Evolutionary conservation across 495 filamentous ascomycete genomes (phyloP), one percentile per base, ranked within the genome.

Genomic region (Cenococcum geophilum): DNA sequence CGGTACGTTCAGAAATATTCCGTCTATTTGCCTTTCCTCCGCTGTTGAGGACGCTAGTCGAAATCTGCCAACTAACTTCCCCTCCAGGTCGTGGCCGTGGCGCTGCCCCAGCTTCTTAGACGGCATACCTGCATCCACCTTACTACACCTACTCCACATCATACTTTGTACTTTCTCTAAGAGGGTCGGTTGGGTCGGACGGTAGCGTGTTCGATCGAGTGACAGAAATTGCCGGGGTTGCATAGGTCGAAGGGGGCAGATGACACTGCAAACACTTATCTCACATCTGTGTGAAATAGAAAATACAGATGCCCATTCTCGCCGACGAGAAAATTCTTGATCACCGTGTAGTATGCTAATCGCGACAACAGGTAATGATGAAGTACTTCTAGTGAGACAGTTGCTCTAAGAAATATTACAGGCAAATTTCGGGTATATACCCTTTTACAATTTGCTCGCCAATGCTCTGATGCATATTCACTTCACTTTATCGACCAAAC

Each of bases 211-310:
- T 70, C 72, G 67, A 73, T 72, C 73, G 73, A 76, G 78, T 78
- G 72, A 79, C 63, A 76, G 75, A 72, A 77, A 77, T 70, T 72
- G 77, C 75, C 70, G 77, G 73, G 72, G 73, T 68, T 55, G 71
- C 35, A 72, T 70, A 67, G 67, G 72, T 74, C 72, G 74, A 69
- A 72, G 71, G 23, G 51, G 72, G 74, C 73, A 74, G 74, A 72
- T 73, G 69, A 76, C 71, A 75, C 74, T 74, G 72, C 72, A 72
- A 27, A 52, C 14, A 20, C 16, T 48, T 23, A 34, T 49, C 25
- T 27, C 56, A 49, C 18, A 12, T 58, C 22, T 49, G 21, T 25
- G 25, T 58, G 42, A 11, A n/a, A 37, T 48, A 32, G 35, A 45
- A 21, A 58, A 45, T 47, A 58, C 56, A 58, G 56, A 58, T 58